Evolutionary conservation across 2,329 filamentous ascomycete genomes (phyloP), one percentile per base, ranked within the genome.

Genomic region (Pezicula radicicola): DNA sequence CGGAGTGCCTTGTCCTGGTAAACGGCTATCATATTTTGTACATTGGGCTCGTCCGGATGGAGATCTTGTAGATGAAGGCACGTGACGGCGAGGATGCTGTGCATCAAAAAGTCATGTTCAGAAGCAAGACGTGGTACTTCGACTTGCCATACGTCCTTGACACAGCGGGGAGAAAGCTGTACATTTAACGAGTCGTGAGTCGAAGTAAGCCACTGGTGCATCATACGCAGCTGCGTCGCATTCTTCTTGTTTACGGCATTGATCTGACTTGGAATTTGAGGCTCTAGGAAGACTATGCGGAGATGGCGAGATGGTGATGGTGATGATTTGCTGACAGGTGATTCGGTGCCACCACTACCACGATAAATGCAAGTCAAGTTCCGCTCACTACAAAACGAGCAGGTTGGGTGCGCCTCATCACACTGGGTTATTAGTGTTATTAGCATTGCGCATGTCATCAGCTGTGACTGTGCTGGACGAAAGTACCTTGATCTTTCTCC

Each of bases 181-280:
- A 28, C 25, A 25, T 28, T 44, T 13, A 44, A 30, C 9, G 41
- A 44, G 41, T n/a, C 41, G 21, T 45, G 42, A n/a, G 42, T 45
- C 21, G 42, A 45, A 45, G 42, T 30, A 28, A 45, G 27, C 42
- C 42, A 45, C 21, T 45, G 42, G 42, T 45, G 21, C 42, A 30
- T 45, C 21, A 30, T 45, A 2, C 21, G 25, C n/a, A 45, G 8
- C 27, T 45, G 42, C 15, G 25, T 33, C n/a, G 42, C 42, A 45
- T 45, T 33, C 21, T 45, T 28, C 21, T 45, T 28, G 27, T 45
- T 45, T 45, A 45, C 21, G 7, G 12, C 6, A 2, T 16, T 45
- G 25, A 45, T 28, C 1, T 28, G 19, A 28, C 12, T 12, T 12
- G 42, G 25, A 28, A 30, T 45, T 30, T 25, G 42, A 15, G 42